These are phyloP conservation scores for Pseudodiploospora longispora DNA, from an alignment of 2,329 filamentous ascomycete species.

Conservation along the genomic window DNA sequence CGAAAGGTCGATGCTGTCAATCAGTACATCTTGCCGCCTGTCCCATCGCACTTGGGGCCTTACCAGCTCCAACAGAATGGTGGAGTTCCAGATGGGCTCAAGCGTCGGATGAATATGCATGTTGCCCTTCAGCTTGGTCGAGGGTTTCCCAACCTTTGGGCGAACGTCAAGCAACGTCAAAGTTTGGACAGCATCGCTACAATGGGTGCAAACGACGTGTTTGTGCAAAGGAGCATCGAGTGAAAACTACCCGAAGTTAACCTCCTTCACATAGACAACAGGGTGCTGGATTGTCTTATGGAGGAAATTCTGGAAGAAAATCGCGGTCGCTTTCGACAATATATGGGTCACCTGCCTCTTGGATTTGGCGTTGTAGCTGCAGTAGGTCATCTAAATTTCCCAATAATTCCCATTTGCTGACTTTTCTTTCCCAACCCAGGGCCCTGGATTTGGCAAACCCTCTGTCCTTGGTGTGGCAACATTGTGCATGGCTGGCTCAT, in stretches of 20 bases:
- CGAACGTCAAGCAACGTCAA: too few species aligned
- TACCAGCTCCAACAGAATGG: too few species aligned
- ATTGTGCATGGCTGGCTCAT: conserved; percentile 3
- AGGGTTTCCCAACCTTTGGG: background rate
- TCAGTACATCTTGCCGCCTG: background rate
- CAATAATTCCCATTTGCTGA: background rate
- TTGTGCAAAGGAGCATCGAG: too few species aligned
- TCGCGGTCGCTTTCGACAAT: conserved; percentile 7
- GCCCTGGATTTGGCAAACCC: conserved; percentile 12
- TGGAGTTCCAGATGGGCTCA: too few species aligned
- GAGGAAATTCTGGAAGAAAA: conserved; percentile 1
- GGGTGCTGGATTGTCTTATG: conserved; percentile 1
- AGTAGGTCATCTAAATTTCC: conserved; percentile 7
- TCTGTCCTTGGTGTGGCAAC: background rate
- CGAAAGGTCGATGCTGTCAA: background rate
- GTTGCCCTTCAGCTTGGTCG: conserved; percentile 8
- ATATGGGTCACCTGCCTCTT: conserved; percentile 6
- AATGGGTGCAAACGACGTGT: too few species aligned
- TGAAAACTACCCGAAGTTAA: background rate
- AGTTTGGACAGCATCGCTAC: too few species aligned
- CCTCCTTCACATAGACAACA: background rate
- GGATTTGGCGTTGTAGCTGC: conserved; percentile 10
- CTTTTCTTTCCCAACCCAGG: background rate
- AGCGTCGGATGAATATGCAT: background rate
- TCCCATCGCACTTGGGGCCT: background rate